A percentile compares a stretch with the other conserved stretches of the same genome.
These are phyloP conservation scores for Pseudogymnoascus sp. DNA, from an alignment of 2,329 filamentous ascomycete species.

Conservation along the genomic window DNA sequence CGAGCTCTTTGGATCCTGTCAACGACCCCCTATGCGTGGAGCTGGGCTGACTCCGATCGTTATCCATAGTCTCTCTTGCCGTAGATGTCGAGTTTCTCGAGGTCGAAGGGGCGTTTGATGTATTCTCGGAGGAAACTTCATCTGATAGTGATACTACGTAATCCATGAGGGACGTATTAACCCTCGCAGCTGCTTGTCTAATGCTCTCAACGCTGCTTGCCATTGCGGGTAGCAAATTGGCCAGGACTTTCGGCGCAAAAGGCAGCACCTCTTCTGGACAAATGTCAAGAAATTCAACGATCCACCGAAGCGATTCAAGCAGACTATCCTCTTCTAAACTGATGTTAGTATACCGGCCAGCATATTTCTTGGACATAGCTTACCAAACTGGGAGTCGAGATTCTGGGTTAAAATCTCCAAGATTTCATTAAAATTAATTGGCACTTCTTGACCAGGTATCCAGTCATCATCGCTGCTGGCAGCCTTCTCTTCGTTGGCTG, in stretches of 20 bases:
- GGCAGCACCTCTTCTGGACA: conserved; percentile 93
- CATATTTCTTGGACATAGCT: conserved; percentile 16
- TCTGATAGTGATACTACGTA: conserved; percentile 89
- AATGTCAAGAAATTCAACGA: conserved; percentile 93
- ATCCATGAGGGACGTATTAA: conserved; percentile 86
- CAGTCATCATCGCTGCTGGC: conserved; percentile 77
- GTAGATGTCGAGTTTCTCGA: conserved; percentile 36
- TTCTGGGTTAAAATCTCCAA: conserved; percentile 86
- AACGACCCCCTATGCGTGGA: conserved; percentile 29
- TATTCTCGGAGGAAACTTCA: conserved; percentile 38
- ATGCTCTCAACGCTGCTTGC: conserved; percentile 86
- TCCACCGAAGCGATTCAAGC: conserved; percentile 85
- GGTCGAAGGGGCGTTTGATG: conserved; percentile 28
- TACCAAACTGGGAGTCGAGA: conserved; percentile 72
- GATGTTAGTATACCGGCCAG: background rate
- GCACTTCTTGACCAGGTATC: conserved; percentile 94
- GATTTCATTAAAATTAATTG: conserved; percentile 87
- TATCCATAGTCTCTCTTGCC: conserved; percentile 27
- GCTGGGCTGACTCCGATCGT: conserved; percentile 25
- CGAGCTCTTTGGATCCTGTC: conserved; percentile 38
- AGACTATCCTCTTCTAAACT: conserved; percentile 76
- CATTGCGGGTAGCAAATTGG: conserved; percentile 87
- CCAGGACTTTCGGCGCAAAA: conserved; percentile 86
- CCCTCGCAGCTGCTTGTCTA: conserved; percentile 75
- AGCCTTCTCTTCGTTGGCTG: conserved; percentile 48